Evolutionary conservation across 208 protist species (phyloP).

Genomic region (Novymonas esmeraldas): DNA sequence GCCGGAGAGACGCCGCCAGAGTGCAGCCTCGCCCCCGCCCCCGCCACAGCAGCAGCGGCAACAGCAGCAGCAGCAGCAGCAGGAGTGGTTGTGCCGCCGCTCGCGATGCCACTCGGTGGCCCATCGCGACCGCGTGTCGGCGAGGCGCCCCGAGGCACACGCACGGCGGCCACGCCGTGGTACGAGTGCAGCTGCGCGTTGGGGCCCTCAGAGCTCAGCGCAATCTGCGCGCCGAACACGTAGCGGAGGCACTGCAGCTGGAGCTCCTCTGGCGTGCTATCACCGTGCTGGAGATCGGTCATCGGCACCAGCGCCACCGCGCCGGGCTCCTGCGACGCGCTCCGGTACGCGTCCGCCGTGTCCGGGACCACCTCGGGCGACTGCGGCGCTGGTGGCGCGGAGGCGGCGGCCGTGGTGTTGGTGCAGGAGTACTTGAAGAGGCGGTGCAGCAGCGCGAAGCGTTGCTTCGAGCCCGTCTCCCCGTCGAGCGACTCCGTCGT

Average conservation of each 20-base stretch:
- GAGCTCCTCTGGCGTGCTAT: constrained; percentile 22
- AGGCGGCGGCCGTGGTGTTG: background rate
- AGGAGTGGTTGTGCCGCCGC: background rate
- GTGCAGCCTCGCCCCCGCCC: background rate
- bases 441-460: constrained; percentile 54
- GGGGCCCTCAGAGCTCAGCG: constrained; percentile 61
- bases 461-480: constrained; percentile 85
- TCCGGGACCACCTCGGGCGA: background rate
- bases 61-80: background rate
- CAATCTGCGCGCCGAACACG: constrained; percentile 17
- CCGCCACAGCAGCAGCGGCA: background rate
- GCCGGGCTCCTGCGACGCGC: background rate
- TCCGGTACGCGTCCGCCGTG: background rate
- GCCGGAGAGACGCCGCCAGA: background rate
- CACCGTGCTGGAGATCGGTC: background rate
- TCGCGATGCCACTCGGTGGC: background rate
- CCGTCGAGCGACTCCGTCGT: constrained; percentile 93
- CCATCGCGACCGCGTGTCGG: constrained; percentile 5
- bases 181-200: constrained; percentile 66
- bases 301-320: background rate
- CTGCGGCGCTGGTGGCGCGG: background rate
- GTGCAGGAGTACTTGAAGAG: constrained; percentile 30
- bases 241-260: constrained; percentile 33
- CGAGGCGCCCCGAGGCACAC: constrained; percentile 18
- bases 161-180: constrained; percentile 39